A percentile compares a stretch with the other conserved stretches of the same genome.
Evolutionary conservation across 257 asterid species (phyloP).

Genomic region (Dorcoceras hygrometricum): DNA sequence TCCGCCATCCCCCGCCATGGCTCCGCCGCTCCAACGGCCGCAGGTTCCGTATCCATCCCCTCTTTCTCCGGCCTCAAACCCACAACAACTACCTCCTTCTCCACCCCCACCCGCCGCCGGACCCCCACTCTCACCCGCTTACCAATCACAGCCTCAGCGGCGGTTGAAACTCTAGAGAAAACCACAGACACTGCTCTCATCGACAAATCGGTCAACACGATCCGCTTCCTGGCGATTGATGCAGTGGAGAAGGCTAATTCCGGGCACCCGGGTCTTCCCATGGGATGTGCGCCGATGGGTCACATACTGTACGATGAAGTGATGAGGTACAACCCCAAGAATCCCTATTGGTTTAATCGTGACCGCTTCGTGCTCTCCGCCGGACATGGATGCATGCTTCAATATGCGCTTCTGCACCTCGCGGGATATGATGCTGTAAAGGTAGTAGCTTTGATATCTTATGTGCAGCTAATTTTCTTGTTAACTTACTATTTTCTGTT

Average conservation of each 20-base stretch:
- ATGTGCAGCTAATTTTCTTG: neutral
- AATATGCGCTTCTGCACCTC: slow-evolving; percentile 86
- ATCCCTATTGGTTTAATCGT: slow-evolving; percentile 91
- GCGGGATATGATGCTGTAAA: slow-evolving; percentile 78
- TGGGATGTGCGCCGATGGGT: slow-evolving; percentile 98
- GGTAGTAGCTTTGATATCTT: slow-evolving; percentile 31
- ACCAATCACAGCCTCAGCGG: slow-evolving; percentile 49
- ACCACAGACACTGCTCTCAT: slow-evolving; percentile 57
- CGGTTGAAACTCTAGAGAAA: slow-evolving; percentile 66
- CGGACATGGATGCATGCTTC: slow-evolving; percentile 96
- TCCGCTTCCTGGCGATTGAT: slow-evolving; percentile 76
- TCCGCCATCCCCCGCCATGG: slow-evolving; percentile 61
- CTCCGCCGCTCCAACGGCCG: slow-evolving; percentile 32
- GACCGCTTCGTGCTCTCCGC: slow-evolving; percentile 95
- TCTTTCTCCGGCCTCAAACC: slow-evolving; percentile 62
- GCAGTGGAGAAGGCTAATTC: slow-evolving; percentile 89
- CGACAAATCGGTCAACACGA: slow-evolving; percentile 80
- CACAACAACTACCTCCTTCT: slow-evolving; percentile 30
- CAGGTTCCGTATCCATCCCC: slow-evolving; percentile 41
- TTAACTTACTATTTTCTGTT: neutral
- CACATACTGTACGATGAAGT: slow-evolving; percentile 87
- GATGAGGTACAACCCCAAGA: slow-evolving; percentile 94
- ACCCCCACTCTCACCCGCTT: slow-evolving; percentile 29
- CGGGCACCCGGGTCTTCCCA: slow-evolving; percentile 91
- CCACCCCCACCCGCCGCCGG: slow-evolving; percentile 36